Percentiles rank a stretch among this genome's conserved stretches.
Evolutionary conservation across 2,329 filamentous ascomycete genomes (phyloP).

Genomic region (Cladosporium sp.): DNA sequence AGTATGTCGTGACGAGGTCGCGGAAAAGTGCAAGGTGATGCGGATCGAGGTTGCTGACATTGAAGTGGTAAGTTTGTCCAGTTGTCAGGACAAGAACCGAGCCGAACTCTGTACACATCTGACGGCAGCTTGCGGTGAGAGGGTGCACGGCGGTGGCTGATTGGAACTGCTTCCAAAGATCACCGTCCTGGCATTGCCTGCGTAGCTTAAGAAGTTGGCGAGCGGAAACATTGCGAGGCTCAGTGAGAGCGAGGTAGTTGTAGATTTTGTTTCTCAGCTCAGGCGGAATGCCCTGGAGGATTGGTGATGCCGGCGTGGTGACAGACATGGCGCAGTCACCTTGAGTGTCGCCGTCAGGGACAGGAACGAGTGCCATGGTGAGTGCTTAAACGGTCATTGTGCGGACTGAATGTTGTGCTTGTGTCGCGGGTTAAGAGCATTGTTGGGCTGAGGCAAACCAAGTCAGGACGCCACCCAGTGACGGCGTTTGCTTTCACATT

Average conservation of each 20-base stretch:
- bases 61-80: neutral
- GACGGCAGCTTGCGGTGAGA: neutral
- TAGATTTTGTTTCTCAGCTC: neutral
- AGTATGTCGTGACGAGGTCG: neutral
- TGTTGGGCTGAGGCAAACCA: neutral
- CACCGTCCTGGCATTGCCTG: neutral
- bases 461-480: neutral
- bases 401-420: neutral
- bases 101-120: neutral
- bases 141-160: neutral
- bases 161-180: neutral
- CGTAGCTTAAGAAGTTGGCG: neutral
- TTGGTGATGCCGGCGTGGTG: neutral
- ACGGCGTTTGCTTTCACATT: neutral
- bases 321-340: neutral
- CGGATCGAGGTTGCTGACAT: neutral
- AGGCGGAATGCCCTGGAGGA: neutral
- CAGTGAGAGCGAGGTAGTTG: neutral
- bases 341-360: neutral
- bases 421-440: neutral
- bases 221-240: neutral
- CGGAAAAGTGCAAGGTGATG: neutral
- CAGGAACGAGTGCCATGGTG: neutral
- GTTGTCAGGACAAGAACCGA: neutral
- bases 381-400: neutral